Evolutionary conservation across 148 eudicot genomes (phyloP).

Genomic region (Amaranthus palmeri): DNA sequence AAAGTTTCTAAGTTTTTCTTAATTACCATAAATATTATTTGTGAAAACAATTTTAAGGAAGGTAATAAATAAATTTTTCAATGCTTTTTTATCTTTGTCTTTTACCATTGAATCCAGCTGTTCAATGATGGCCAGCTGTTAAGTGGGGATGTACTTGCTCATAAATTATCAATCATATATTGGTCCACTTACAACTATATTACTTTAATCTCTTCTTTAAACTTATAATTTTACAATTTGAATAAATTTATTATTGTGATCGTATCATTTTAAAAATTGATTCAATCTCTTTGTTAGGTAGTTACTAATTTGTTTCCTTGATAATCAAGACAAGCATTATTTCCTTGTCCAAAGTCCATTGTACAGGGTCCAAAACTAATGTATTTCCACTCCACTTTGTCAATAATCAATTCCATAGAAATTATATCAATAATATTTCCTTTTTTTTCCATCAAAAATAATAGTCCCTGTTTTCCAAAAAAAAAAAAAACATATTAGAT

Average conservation of each 20-base stretch:
- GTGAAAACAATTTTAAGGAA: no score
- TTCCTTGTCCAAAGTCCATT: slow-evolving; percentile 21
- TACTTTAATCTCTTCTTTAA: neutral
- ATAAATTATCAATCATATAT: neutral
- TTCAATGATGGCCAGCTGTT: slow-evolving; percentile 13
- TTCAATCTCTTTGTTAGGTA: neutral
- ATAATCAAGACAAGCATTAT: slow-evolving; percentile 1
- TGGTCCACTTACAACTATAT: slow-evolving; percentile 8
- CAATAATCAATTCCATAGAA: neutral
- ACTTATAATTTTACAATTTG: no score
- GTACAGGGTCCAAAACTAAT: slow-evolving; percentile 8
- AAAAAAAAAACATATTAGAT: neutral
- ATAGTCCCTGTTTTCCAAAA: slow-evolving; percentile 6
- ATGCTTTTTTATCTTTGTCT: no score
- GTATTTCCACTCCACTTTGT: neutral
- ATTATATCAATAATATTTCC: neutral
- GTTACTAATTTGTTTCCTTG: neutral
- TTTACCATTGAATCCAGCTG: no score
- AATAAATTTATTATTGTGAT: no score
- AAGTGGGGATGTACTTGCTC: neutral
- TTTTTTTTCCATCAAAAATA: neutral
- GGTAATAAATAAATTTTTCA: no score
- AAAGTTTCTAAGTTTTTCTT: no score
- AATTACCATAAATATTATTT: no score
- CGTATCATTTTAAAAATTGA: neutral